Percentiles rank a stretch among this genome's conserved stretches.
Conservation (phyloP, 1,139 yeast genomes). For the Nakaseomyces sp. region DNA sequence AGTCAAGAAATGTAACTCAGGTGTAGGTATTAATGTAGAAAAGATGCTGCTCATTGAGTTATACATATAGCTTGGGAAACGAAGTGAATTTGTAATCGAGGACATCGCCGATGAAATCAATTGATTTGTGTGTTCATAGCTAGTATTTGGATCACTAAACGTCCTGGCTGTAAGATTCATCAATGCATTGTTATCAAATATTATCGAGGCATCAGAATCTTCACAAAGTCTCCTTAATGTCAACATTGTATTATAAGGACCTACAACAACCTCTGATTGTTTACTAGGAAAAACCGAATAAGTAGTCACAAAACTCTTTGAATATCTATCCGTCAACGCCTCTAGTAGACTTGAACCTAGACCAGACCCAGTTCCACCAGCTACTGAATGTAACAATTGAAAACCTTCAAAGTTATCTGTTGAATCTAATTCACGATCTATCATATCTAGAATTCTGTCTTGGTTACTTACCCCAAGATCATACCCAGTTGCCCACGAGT, state of each 20-base stretch:
- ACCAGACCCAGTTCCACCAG: conserved; percentile 98
- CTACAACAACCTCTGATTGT: conserved; percentile 90
- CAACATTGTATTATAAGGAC: conserved; percentile 84
- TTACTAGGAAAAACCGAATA: conserved; percentile 78
- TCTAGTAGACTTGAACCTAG: conserved; percentile 80
- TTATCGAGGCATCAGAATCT: conserved; percentile 75
- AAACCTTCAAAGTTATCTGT: conserved; percentile 88
- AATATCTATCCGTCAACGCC: conserved; percentile 67
- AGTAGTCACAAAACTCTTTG: conserved; percentile 76
- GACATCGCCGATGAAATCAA: conserved; percentile 80
- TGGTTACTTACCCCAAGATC: conserved; percentile 60
- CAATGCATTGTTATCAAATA: conserved; percentile 84
- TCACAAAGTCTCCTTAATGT: conserved; percentile 76
- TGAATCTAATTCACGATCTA: conserved; percentile 85
- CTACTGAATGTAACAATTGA: conserved; percentile 89
- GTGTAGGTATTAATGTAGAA: conserved; percentile 79
- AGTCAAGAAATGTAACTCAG: conserved; percentile 77
- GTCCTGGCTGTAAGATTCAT: conserved; percentile 38
- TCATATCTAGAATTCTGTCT: conserved; percentile 69
- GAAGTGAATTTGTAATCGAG: conserved; percentile 72
- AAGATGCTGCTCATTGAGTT: conserved; percentile 76
- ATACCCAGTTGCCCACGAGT: conserved; percentile 92
- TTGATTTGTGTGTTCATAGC: conserved; percentile 70
- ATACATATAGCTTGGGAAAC: conserved; percentile 91
- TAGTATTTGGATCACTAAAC: conserved; percentile 36